Evolutionary conservation across 225 moss, liverwort and hornwort genomes (phyloP), one percentile per base, ranked within the genome.

Genomic region (Physcomitrium patens): DNA sequence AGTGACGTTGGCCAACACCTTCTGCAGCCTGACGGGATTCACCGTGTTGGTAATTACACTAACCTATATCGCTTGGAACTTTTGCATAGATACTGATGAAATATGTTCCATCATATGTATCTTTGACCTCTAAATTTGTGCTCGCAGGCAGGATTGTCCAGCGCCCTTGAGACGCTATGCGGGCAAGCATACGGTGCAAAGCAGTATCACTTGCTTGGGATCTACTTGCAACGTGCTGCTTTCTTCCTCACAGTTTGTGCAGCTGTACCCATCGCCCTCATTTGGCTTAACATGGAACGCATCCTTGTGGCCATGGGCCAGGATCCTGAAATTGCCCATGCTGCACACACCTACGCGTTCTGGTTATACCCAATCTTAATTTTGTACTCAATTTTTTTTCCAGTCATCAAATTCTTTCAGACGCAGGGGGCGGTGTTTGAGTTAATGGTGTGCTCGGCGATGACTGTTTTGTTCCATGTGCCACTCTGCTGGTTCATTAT

Each of bases 151-250:
- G 87, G 87, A 10, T 47, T 87, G 79, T 60, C 84, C 31, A 72
- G 71, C n/a, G 82, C 82, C 12, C 55, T 87, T 46, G 87, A 87
- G 77, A 87, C 82, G 6, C 74, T 87, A 6, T 87, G 87, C 65
- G 87, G 87, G 24, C 87, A 87, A 80, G 87, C 84, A 0, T 87
- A 72, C 55, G 87, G 87, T 10, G 87, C 84, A 20, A 62, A 82
- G 61, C 75, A 87, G 68, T 85, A 85, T 26, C 77, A 75, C 47
- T 41, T 87, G 49, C 80, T 87, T 51, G 84, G 87, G 7, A 71
- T 87, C 17, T 82, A 75, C 41, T 10, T 85, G 24, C 87, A 84
- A 15, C 84, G 87, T 3, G 85, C 81, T 12, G 13, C 75, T 10
- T 11, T 85, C n/a, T 56, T 87, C 9, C 69, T 82, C n/a, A 8